Evolutionary conservation across 495 filamentous ascomycete species (phyloP).

Genomic region (Durotheca rogersii): DNA sequence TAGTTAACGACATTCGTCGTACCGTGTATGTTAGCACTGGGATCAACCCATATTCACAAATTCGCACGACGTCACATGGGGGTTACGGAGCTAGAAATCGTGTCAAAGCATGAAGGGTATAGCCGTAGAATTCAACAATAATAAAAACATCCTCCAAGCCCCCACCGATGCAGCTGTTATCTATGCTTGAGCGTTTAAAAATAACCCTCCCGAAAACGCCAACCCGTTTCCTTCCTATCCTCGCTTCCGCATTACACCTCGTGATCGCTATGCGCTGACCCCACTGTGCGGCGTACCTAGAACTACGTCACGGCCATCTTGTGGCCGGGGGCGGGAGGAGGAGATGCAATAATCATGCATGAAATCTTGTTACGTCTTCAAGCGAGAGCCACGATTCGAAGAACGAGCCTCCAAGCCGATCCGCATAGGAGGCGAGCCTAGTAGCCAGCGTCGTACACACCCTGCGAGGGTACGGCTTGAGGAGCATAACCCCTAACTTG

Average conservation of each 20-base stretch:
- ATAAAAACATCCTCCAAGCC: slow-evolving; percentile 6
- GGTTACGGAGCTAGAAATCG: not conserved
- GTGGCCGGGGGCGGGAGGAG: not conserved
- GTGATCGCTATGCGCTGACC: slow-evolving; percentile 1
- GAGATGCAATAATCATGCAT: no score
- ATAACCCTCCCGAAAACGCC: slow-evolving; percentile 18
- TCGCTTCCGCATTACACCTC: not conserved
- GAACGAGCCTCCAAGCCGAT: no score
- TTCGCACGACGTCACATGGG: no score
- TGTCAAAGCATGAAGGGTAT: slow-evolving; percentile 12
- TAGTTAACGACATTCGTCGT: no score
- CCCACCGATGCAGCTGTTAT: slow-evolving; percentile 22
- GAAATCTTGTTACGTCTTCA: no score
- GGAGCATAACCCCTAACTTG: slow-evolving; percentile 34
- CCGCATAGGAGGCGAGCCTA: no score
- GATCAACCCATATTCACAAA: no score
- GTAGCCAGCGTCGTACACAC: slow-evolving; percentile 33
- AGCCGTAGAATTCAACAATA: slow-evolving; percentile 13
- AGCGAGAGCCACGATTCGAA: no score
- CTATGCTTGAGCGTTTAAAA: slow-evolving; percentile 19
- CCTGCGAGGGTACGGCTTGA: slow-evolving; percentile 33
- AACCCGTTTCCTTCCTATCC: not conserved
- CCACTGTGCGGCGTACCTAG: not conserved
- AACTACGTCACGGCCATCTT: not conserved
- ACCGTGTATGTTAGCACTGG: no score